Evolutionary conservation across 306 rosid genomes (phyloP).

Genomic region (Citrullus colocynthis): DNA sequence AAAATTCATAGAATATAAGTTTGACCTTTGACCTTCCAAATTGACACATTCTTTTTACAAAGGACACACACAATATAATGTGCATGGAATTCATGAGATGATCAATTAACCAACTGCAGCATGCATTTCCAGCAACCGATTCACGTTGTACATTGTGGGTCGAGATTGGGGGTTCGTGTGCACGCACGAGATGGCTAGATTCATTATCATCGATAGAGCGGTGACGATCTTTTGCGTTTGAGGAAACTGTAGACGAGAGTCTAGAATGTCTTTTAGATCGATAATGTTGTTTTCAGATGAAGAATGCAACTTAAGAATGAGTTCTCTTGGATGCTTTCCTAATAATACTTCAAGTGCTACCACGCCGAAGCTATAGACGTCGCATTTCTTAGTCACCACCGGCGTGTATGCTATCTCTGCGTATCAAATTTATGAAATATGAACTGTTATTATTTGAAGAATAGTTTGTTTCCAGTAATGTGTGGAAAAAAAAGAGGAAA

Average conservation of each 20-base stretch:
- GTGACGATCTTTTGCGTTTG: background rate
- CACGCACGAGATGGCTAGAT: background rate
- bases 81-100: background rate
- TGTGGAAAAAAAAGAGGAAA: no score
- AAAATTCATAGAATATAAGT: no score
- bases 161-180: background rate
- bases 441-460: background rate
- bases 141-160: background rate
- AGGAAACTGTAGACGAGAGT: background rate
- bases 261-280: constrained; percentile 1
- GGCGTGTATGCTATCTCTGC: constrained; percentile 10
- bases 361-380: background rate
- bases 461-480: no score
- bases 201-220: background rate
- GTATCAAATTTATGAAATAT: background rate
- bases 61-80: background rate
- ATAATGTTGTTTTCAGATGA: background rate
- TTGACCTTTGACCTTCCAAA: background rate
- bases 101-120: background rate
- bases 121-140: background rate
- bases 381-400: constrained; percentile 1
- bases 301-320: background rate
- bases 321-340: constrained; percentile 6
- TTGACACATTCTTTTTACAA: background rate
- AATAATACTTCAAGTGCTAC: background rate